phyloP scores from a whole-genome alignment of 768 basidiomycete genomes.

The Naganishia friedmannii region DNA sequence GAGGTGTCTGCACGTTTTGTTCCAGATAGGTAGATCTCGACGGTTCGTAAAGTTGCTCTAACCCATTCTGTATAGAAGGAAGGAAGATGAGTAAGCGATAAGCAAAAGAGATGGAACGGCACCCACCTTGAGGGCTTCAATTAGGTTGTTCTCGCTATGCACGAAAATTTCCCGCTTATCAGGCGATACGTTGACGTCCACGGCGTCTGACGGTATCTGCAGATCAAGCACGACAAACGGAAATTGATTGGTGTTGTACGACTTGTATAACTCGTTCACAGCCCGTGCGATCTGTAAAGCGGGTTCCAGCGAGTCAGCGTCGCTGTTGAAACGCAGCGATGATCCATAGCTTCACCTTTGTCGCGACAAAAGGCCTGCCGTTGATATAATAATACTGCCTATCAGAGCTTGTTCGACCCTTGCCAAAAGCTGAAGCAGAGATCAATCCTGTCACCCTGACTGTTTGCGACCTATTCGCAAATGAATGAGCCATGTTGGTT shows the following conservation, averaged over 20 bases:
- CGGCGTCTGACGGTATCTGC: slow-evolving; percentile 63
- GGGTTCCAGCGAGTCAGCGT: not conserved
- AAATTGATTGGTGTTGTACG: slow-evolving; percentile 70
- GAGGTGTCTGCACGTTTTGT: slow-evolving; percentile 41
- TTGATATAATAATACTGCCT: slow-evolving; percentile 92
- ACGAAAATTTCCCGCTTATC: slow-evolving; percentile 95
- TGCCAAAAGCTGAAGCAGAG: slow-evolving; percentile 73
- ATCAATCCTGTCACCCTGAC: slow-evolving; percentile 73
- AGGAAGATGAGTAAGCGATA: slow-evolving; percentile 2
- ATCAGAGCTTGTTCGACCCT: slow-evolving; percentile 74
- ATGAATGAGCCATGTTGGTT: slow-evolving; percentile 10
- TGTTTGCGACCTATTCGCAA: slow-evolving; percentile 34
- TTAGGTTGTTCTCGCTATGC: slow-evolving; percentile 77
- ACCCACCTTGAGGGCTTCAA: slow-evolving; percentile 71
- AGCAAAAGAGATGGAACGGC: not conserved
- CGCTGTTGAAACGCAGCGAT: not conserved
- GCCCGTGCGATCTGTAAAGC: slow-evolving; percentile 66
- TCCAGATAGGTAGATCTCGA: slow-evolving; percentile 72
- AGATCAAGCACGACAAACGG: slow-evolving; percentile 85
- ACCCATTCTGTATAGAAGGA: slow-evolving; percentile 56
- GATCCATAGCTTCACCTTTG: slow-evolving; percentile 58
- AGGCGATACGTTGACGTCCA: slow-evolving; percentile 90
- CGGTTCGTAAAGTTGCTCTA: slow-evolving; percentile 68
- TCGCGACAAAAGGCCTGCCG: slow-evolving; percentile 76
- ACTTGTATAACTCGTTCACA: slow-evolving; percentile 87